Base-by-base conservation (phyloP, 2,329 filamentous ascomycete species). In the Diaporthe vaccinii region DNA sequence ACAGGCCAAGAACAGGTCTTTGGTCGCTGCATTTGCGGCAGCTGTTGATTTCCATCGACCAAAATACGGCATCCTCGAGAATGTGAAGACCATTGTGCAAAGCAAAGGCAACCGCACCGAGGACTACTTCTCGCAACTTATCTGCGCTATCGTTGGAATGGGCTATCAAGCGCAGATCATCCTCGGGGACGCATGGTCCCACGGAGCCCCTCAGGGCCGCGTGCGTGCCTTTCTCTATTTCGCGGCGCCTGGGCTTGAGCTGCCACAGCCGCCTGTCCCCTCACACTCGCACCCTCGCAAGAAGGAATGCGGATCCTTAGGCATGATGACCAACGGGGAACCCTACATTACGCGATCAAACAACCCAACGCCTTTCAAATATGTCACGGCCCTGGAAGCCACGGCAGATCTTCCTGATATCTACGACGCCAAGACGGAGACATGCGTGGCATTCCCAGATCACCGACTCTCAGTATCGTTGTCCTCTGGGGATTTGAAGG, bases 31-130 rank as follows among this genome's bases (percentile, higher is more conserved):
- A 0, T 94, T 96, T 51, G 92, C 92, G 0, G 91, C 94, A 0
- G 94, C 89, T 75, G 86, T 96, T 2, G 94, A 97, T 77, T 84
- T 95, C 0, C 95, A 94, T 78, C 89, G 92, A 0, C 94, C 95
- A 0, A 87, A 90, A n/a, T 96, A 94, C 80, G 93, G 92, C 0
- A 78, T 96, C 0, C 86, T 97, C 0, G 95, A 97, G 81, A 97
- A 97, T 78, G 95, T 97, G 0, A 83, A 90, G 0, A 87, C 85
- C 0, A 94, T 96, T 84, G 88, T 93, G 0, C 87, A 84, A 62
- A 44, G 36, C 36, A 61, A 73, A 55, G 70, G n/a, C 28, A 85
- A 80, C 36, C 80, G 9, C 84, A 82, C 44, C 8, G 86, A 93
- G 28, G 94, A 94, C 75, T 90, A 94, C 0, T 91, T 96, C 70